Conservation (phyloP, 768 basidiomycete genomes). For the Termitomyces bulborhizus region DNA sequence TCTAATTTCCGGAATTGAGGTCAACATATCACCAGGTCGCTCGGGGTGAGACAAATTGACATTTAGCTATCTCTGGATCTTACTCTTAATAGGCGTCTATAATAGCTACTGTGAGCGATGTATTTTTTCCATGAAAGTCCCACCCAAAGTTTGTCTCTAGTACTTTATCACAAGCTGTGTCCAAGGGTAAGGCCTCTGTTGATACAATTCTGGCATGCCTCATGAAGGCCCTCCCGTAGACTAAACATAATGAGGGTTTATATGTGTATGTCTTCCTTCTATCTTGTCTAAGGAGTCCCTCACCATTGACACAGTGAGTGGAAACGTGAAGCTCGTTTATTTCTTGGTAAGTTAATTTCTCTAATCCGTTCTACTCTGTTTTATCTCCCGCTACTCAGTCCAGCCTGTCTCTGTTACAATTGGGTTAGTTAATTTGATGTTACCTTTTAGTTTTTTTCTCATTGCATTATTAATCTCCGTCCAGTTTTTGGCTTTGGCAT, state of each 20-base stretch:
- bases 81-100: conserved; percentile 1
- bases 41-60: neutral
- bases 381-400: neutral
- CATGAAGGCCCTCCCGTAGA: neutral
- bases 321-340: conserved; percentile 6
- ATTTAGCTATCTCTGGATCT: neutral
- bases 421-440: neutral
- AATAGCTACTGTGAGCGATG: conserved; percentile 6
- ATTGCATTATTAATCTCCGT: neutral
- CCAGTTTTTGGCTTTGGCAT: conserved; percentile 6
- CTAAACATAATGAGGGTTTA: conserved; percentile 9
- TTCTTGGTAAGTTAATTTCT: neutral
- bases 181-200: conserved; percentile 1
- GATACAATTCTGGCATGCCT: neutral
- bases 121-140: neutral
- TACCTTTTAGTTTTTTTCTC: neutral
- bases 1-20: neutral
- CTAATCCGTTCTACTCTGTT: no score
- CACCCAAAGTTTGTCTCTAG: neutral
- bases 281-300: neutral
- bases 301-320: neutral
- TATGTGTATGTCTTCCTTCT: neutral
- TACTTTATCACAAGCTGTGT: conserved; percentile 9
- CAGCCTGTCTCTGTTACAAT: conserved; percentile 4
- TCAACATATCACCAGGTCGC: neutral